Percentiles rank a stretch among this genome's conserved stretches.
Conservation (phyloP, 345 rosid species). For the Salix arbutifolia region DNA sequence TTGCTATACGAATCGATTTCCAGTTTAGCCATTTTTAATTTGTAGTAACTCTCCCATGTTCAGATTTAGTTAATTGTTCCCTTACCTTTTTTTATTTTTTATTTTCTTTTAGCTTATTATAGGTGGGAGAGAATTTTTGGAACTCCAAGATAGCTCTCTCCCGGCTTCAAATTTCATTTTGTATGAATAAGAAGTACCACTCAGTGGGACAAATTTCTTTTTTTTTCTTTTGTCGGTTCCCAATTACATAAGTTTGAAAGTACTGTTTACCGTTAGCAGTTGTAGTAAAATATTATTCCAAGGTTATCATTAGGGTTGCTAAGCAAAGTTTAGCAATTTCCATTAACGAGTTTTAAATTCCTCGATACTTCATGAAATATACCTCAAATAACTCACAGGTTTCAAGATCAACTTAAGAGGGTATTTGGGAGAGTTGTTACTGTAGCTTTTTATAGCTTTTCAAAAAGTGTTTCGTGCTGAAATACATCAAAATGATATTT, state of each 20-base stretch:
- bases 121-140: constrained; percentile 36
- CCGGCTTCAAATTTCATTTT: neutral
- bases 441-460: too few species aligned
- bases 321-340: constrained; percentile 7
- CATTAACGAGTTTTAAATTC: neutral
- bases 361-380: constrained; percentile 18
- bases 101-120: constrained; percentile 9
- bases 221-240: neutral
- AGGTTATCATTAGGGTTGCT: constrained; percentile 17
- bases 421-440: too few species aligned
- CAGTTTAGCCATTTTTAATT: neutral
- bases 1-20: neutral
- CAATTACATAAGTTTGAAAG: neutral
- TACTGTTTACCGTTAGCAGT: constrained; percentile 19
- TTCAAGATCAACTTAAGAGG: constrained; percentile 68
- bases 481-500: too few species aligned
- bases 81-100: neutral
- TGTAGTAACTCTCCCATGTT: neutral
- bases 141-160: constrained; percentile 27
- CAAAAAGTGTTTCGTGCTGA: too few species aligned
- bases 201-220: neutral
- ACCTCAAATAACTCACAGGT: constrained; percentile 47
- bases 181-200: too few species aligned
- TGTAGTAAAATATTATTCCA: constrained; percentile 1
- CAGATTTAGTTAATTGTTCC: neutral